phyloP scores from a whole-genome alignment of 1,284 basidiomycete genomes.

The Erythrobasidium hasegawianum region DNA sequence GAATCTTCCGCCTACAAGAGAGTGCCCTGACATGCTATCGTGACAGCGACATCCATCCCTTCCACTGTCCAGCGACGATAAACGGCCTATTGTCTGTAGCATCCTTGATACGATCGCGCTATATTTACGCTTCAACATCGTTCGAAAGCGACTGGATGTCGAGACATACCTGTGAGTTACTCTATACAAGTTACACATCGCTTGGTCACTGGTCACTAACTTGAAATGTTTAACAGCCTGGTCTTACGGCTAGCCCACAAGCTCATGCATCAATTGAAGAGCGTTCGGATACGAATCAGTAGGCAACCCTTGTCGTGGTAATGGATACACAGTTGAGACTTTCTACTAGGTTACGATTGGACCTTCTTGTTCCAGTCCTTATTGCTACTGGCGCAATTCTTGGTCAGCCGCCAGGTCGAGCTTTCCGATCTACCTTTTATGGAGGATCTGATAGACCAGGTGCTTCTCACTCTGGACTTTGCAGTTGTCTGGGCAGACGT shows the following conservation, averaged over 20 bases:
- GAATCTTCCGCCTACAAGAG: neutral
- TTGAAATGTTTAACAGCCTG: neutral
- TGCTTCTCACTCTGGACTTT: conserved; percentile 45
- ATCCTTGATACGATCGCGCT: conserved; percentile 41
- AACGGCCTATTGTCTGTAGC: conserved; percentile 35
- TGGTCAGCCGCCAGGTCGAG: conserved; percentile 28
- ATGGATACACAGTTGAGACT: too few species aligned
- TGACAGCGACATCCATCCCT: conserved; percentile 39
- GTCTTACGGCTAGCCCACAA: conserved; percentile 19
- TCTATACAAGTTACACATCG: neutral
- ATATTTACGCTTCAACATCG: conserved; percentile 28
- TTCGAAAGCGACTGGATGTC: conserved; percentile 17
- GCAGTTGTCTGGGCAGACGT: conserved; percentile 45
- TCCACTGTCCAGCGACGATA: conserved; percentile 3
- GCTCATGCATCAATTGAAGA: conserved; percentile 32
- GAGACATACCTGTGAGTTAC: conserved; percentile 29
- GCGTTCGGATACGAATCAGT: conserved; percentile 9
- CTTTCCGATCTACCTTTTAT: conserved; percentile 28
- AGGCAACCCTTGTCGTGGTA: too few species aligned
- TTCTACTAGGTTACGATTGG: conserved; percentile 31
- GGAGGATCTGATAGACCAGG: conserved; percentile 37
- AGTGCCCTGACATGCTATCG: neutral
- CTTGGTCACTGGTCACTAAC: neutral
- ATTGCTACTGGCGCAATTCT: conserved; percentile 9
- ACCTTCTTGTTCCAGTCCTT: conserved; percentile 13